phyloP scores from a whole-genome alignment of 768 basidiomycete genomes.

The Pisolithus sp. region DNA sequence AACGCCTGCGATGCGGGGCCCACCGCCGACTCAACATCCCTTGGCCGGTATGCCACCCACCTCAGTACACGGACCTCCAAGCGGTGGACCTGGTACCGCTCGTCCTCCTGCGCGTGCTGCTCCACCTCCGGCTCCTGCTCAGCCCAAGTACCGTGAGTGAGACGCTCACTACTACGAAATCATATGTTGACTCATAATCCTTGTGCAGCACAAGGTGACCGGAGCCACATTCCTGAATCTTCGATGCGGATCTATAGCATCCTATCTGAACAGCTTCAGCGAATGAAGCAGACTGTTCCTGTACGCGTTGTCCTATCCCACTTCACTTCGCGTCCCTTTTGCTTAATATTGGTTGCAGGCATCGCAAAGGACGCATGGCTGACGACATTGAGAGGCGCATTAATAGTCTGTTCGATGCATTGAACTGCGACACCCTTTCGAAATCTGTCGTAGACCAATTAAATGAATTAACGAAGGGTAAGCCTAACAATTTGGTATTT shows the following conservation, averaged over 20 bases:
- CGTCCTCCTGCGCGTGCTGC: conserved; percentile 24
- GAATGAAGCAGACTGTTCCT: conserved; percentile 67
- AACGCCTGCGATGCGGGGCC: conserved; percentile 24
- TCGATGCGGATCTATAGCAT: conserved; percentile 60
- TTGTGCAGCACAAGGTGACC: conserved; percentile 74
- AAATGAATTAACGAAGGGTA: conserved; percentile 67
- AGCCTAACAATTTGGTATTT: conserved; percentile 9
- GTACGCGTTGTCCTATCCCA: conserved; percentile 37
- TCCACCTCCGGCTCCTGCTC: conserved; percentile 34
- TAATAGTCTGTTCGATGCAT: conserved; percentile 81
- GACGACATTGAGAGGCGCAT: conserved; percentile 86
- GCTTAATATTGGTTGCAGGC: conserved; percentile 38
- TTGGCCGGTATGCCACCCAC: background rate
- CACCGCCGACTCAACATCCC: conserved; percentile 22
- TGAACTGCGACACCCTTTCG: conserved; percentile 85
- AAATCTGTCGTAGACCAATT: conserved; percentile 65
- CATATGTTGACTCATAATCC: background rate
- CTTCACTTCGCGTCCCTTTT: background rate
- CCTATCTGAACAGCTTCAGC: conserved; percentile 55
- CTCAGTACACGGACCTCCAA: conserved; percentile 19
- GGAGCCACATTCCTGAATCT: conserved; percentile 81
- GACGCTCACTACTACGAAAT: no score
- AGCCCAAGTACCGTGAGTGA: conserved; percentile 58
- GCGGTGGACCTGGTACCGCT: conserved; percentile 19
- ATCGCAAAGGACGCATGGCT: conserved; percentile 73